Conservation (phyloP, 495 filamentous ascomycete species). For the Massariosphaeria phaeospora region DNA sequence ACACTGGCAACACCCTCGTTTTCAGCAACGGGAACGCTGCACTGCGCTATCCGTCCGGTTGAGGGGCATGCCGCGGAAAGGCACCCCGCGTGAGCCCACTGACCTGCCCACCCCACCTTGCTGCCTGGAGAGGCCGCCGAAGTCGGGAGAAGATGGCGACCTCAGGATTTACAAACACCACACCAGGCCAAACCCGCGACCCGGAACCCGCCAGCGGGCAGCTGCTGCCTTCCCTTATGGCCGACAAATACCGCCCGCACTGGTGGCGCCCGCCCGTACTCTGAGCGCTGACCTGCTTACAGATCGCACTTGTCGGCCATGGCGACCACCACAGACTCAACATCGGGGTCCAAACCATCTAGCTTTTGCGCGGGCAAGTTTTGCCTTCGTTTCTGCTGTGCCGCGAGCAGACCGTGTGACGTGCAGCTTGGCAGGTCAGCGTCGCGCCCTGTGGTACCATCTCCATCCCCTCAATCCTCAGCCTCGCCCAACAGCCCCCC, state of each 20-base stretch:
- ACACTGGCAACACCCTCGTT: conserved; percentile 7
- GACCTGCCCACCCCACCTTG: conserved; percentile 21
- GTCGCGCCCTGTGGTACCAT: conserved; percentile 3
- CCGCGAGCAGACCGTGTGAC: not conserved
- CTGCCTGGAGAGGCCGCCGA: conserved; percentile 21
- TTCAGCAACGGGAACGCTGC: not conserved
- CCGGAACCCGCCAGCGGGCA: not conserved
- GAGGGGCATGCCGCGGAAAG: not conserved
- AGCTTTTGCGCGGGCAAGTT: not conserved
- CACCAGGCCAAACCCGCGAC: not conserved
- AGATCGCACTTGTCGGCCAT: too few species aligned
- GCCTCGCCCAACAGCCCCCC: conserved; percentile 21
- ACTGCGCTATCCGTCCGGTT: not conserved
- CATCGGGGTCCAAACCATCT: not conserved
- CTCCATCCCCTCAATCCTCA: conserved; percentile 8
- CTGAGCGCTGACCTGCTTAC: too few species aligned
- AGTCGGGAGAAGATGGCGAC: conserved; percentile 1
- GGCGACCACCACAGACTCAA: not conserved
- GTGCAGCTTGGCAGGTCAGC: not conserved
- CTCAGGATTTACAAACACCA: not conserved
- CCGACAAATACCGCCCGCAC: not conserved
- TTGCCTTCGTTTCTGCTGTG: not conserved
- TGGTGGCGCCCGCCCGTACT: conserved; percentile 4
- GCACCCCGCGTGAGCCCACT: conserved; percentile 9
- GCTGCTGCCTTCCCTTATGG: not conserved